Evolutionary conservation across 768 basidiomycete species (phyloP).

Genomic region (Leccinum truebloodii): DNA sequence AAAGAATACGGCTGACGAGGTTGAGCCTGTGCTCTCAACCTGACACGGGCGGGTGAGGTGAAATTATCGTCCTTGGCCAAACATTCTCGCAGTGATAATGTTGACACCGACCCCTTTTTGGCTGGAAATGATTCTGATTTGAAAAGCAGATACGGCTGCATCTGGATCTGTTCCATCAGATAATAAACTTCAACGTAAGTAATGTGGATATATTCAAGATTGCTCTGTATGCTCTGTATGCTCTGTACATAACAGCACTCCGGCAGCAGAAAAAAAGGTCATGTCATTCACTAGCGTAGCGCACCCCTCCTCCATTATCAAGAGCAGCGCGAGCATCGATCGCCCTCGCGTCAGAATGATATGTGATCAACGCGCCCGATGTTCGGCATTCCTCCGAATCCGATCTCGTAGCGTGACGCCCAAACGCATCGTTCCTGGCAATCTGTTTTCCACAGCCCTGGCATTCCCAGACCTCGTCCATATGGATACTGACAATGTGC

Average conservation of each 20-base stretch:
- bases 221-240: too few species aligned
- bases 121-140: neutral
- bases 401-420: conserved; percentile 6
- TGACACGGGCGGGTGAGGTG: neutral
- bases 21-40: neutral
- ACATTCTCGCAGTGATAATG: too few species aligned
- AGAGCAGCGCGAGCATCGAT: conserved; percentile 12
- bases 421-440: conserved; percentile 12
- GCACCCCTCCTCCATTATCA: neutral
- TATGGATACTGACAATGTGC: conserved; percentile 18
- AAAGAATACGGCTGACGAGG: neutral
- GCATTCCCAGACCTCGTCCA: conserved; percentile 20
- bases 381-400: conserved; percentile 6
- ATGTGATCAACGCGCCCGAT: conserved; percentile 10
- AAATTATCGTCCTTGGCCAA: neutral
- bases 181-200: too few species aligned
- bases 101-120: neutral
- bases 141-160: neutral
- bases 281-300: conserved; percentile 1
- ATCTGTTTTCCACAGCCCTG: conserved; percentile 13
- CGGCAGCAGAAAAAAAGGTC: too few species aligned
- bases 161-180: neutral
- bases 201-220: neutral
- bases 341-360: conserved; percentile 3
- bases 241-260: too few species aligned